Evolutionary conservation across 2,329 filamentous ascomycete genomes (phyloP).

Genomic region (Aspergillus brasiliensis): DNA sequence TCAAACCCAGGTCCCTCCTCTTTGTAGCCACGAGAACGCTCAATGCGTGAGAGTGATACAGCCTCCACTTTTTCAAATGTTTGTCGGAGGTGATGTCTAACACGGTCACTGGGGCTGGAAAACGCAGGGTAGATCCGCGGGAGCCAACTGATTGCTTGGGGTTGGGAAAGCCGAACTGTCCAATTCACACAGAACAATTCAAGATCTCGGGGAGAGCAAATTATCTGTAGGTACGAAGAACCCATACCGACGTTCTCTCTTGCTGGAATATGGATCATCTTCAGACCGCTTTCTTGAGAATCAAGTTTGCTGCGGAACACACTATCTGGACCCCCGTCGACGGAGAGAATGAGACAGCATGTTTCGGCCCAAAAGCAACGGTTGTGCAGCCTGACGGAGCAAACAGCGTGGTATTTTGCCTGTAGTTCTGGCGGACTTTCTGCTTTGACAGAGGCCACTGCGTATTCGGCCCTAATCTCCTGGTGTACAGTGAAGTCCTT

Average conservation of each 20-base stretch:
- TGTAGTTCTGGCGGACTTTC: slow-evolving; percentile 14
- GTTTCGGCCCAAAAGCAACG: slow-evolving; percentile 33
- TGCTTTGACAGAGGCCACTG: slow-evolving; percentile 5
- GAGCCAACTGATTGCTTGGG: slow-evolving; percentile 24
- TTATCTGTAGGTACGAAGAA: slow-evolving; percentile 24
- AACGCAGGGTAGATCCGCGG: slow-evolving; percentile 28
- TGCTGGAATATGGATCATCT: slow-evolving; percentile 24
- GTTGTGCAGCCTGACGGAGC: slow-evolving; percentile 30
- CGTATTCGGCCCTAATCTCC: slow-evolving; percentile 19
- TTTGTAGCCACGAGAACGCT: neutral
- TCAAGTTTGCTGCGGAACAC: slow-evolving; percentile 25
- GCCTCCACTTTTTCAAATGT: slow-evolving; percentile 4
- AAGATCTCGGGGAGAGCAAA: slow-evolving; percentile 28
- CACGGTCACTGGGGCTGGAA: slow-evolving; percentile 11
- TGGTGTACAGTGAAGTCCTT: slow-evolving; percentile 33
- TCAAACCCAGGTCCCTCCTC: neutral
- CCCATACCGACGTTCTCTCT: slow-evolving; percentile 13
- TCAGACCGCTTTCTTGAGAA: slow-evolving; percentile 10
- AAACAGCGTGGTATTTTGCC: slow-evolving; percentile 31
- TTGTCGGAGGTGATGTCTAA: slow-evolving; percentile 14
- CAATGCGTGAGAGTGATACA: neutral
- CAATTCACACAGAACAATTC: slow-evolving; percentile 30
- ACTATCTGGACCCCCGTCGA: slow-evolving; percentile 35
- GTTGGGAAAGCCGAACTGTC: slow-evolving; percentile 19
- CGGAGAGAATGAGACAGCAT: slow-evolving; percentile 30